phyloP scores from a whole-genome alignment of 805 yeast species.

The Saccharomycopsis malanga region DNA sequence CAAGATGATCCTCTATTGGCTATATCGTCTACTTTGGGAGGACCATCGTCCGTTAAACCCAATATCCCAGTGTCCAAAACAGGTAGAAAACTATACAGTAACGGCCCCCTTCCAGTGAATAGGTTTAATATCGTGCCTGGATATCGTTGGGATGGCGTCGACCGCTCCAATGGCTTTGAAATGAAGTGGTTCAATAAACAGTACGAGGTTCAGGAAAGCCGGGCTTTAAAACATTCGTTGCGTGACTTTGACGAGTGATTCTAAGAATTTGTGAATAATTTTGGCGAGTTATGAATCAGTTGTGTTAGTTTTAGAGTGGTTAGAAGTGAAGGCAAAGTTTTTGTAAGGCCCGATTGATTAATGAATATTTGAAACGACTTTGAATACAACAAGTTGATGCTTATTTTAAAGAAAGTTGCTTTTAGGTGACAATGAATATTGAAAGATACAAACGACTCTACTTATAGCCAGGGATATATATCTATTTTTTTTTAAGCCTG shows the following conservation, averaged over 20 bases:
- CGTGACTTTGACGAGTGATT: not conserved
- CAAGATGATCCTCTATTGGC: slow-evolving; percentile 20
- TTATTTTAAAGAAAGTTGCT: too few relatives aligned
- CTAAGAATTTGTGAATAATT: not conserved
- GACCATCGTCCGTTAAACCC: slow-evolving; percentile 18
- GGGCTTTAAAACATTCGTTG: not conserved
- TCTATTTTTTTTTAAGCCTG: too few relatives aligned
- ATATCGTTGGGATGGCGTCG: slow-evolving; percentile 85
- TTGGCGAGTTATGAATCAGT: not conserved
- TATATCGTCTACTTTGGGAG: slow-evolving; percentile 25
- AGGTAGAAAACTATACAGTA: slow-evolving; percentile 50
- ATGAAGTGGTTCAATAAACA: slow-evolving; percentile 40
- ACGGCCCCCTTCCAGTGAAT: slow-evolving; percentile 46
- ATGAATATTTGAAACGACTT: too few relatives aligned
- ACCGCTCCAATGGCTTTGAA: slow-evolving; percentile 86
- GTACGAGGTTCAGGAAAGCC: slow-evolving; percentile 6
- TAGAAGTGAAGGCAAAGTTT: too few relatives aligned
- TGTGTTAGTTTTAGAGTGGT: too few relatives aligned
- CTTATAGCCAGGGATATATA: too few relatives aligned
- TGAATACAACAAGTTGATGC: too few relatives aligned
- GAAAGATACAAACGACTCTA: too few relatives aligned
- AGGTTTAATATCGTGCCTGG: slow-evolving; percentile 78
- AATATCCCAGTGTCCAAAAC: slow-evolving; percentile 23
- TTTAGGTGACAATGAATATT: too few relatives aligned
- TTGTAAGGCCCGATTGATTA: too few relatives aligned